A percentile compares a stretch with the other conserved stretches of the same genome.
Evolutionary conservation across 2,329 filamentous ascomycete species (phyloP).

Genomic region (Didymella pinodella): DNA sequence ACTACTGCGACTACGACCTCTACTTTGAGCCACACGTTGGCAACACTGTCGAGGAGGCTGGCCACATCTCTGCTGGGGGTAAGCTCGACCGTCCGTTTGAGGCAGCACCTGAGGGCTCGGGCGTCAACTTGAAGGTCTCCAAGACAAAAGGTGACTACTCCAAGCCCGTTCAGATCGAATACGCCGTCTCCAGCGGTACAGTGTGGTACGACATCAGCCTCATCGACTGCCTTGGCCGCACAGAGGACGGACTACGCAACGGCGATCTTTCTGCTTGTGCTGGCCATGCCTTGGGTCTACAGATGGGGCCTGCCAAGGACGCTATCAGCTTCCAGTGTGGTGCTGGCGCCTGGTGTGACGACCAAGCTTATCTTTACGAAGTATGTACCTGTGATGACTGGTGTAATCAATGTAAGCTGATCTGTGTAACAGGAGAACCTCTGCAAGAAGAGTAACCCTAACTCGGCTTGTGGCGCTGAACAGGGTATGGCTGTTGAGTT

Average conservation of each 20-base stretch:
- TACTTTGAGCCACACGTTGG: slow-evolving; percentile 23
- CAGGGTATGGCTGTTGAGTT: slow-evolving; percentile 31
- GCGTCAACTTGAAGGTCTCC: slow-evolving; percentile 24
- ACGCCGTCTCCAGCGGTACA: slow-evolving; percentile 14
- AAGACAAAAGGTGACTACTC: slow-evolving; percentile 23
- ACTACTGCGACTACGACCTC: slow-evolving; percentile 32
- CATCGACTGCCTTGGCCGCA: slow-evolving; percentile 24
- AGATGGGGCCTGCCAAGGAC: slow-evolving; percentile 24
- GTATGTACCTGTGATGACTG: slow-evolving; percentile 5
- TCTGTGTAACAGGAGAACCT: slow-evolving; percentile 25
- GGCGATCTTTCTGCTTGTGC: slow-evolving; percentile 22
- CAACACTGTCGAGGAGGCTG: slow-evolving; percentile 2
- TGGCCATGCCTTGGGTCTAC: slow-evolving; percentile 28
- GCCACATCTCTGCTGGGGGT: slow-evolving; percentile 16
- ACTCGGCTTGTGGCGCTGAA: slow-evolving; percentile 13
- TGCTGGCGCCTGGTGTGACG: slow-evolving; percentile 29
- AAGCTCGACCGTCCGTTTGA: slow-evolving; percentile 19
- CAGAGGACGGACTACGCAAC: slow-evolving; percentile 14
- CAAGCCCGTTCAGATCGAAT: slow-evolving; percentile 28
- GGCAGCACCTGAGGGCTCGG: slow-evolving; percentile 17
- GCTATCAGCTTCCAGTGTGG: slow-evolving; percentile 26
- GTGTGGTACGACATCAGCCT: slow-evolving; percentile 33
- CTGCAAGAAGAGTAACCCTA: slow-evolving; percentile 28
- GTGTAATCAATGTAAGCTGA: slow-evolving; percentile 4
- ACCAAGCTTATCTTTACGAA: slow-evolving; percentile 30